A percentile compares a stretch with the other conserved stretches of the same genome.
Conservation (phyloP, 192 early-diverging fungal genomes). For the Backusella tuberculispora region DNA sequence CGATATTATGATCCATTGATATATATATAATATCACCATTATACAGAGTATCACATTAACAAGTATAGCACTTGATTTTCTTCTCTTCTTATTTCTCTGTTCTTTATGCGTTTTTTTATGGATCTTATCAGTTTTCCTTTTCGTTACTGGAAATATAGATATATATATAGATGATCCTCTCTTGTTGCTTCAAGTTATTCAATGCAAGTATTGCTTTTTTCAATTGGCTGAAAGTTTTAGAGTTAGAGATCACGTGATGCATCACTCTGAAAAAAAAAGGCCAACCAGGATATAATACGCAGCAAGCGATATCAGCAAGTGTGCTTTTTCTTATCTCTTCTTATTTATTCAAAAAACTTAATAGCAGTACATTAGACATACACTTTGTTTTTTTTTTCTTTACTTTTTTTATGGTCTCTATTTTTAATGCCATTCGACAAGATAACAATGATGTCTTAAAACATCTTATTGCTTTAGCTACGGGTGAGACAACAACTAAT, state of each 20-base stretch:
- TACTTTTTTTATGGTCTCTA: slow-evolving; percentile 23
- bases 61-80: no score
- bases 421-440: slow-evolving; percentile 42
- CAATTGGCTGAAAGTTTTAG: no score
- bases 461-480: slow-evolving; percentile 26
- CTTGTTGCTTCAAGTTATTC: no score
- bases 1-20: no score
- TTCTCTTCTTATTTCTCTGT: no score
- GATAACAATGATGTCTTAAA: slow-evolving; percentile 42
- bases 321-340: neutral
- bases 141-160: no score
- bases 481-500: slow-evolving; percentile 6
- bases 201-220: no score
- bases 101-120: no score
- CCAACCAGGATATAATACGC: neutral
- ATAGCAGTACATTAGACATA: neutral
- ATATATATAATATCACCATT: no score
- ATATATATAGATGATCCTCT: no score
- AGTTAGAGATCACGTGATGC: neutral
- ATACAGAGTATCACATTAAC: no score
- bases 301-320: neutral
- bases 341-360: neutral
- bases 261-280: neutral
- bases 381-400: neutral
- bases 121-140: no score